Evolutionary conservation across 2,329 filamentous ascomycete genomes (phyloP).

Genomic region (Coniosporium tulheliwenetii): DNA sequence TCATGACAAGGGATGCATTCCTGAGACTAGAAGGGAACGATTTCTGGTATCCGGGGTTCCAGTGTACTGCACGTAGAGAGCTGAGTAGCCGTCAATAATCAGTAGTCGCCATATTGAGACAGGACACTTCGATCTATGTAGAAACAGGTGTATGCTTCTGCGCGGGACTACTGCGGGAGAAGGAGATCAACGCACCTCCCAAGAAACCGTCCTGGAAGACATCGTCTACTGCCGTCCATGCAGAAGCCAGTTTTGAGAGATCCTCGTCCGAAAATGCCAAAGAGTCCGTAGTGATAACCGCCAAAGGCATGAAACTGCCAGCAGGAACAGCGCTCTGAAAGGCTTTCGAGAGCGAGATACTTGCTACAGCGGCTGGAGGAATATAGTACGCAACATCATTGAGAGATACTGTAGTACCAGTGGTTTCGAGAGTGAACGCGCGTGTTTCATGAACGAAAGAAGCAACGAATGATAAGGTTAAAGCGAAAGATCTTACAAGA

Average conservation of each 20-base stretch:
- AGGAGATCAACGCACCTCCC: conserved; percentile 9
- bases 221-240: conserved; percentile 20
- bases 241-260: conserved; percentile 11
- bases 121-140: background rate
- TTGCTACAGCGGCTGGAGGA: conserved; percentile 19
- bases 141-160: background rate
- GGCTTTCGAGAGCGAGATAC: conserved; percentile 10
- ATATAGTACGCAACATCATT: conserved; percentile 24
- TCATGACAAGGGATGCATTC: conserved; percentile 6
- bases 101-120: background rate
- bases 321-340: conserved; percentile 8
- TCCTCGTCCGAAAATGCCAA: conserved; percentile 8
- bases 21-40: background rate
- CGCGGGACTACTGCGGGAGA: background rate
- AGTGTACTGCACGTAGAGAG: conserved; percentile 7
- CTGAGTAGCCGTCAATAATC: background rate
- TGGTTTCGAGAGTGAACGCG: conserved; percentile 11
- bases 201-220: conserved; percentile 25
- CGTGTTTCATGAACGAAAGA: background rate
- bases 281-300: conserved; percentile 17
- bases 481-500: background rate
- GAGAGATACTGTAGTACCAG: conserved; percentile 24
- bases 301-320: conserved; percentile 21
- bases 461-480: background rate
- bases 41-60: background rate